phyloP scores from a whole-genome alignment of 2,329 filamentous ascomycete species.

The Curvularia verruculosa region DNA sequence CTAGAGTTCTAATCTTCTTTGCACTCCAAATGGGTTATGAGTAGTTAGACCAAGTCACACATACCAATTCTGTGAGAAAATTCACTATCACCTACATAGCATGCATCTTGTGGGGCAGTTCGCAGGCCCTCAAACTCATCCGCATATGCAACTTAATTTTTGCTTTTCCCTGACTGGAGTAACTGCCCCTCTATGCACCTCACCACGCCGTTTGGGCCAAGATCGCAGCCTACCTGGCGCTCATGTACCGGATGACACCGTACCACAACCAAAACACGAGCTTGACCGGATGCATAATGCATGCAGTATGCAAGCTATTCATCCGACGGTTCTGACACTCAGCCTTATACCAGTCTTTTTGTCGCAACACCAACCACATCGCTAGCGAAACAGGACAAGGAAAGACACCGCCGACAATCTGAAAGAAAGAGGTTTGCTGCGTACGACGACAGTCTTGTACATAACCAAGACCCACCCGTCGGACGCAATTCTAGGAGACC shows the following conservation, averaged over 20 bases:
- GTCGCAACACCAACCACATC: constrained; percentile 2
- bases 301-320: constrained; percentile 14
- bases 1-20: neutral
- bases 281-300: constrained; percentile 25
- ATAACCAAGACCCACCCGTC: neutral
- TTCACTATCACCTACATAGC: neutral
- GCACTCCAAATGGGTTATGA: neutral
- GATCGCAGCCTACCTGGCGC: constrained; percentile 10
- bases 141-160: constrained; percentile 12
- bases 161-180: constrained; percentile 1
- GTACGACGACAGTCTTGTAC: neutral
- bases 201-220: constrained; percentile 12
- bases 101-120: constrained; percentile 8
- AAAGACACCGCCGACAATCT: neutral
- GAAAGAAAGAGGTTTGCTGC: neutral
- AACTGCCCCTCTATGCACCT: constrained; percentile 18
- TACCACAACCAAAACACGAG: constrained; percentile 4
- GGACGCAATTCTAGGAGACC: neutral
- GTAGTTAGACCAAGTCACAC: neutral
- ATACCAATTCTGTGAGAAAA: neutral
- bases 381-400: no score
- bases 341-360: constrained; percentile 19
- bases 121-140: constrained; percentile 24
- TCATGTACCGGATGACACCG: constrained; percentile 5
- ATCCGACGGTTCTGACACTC: constrained; percentile 13